phyloP scores from a whole-genome alignment of 2,329 filamentous ascomycete species.

The Arthrinium phaeospermum region DNA sequence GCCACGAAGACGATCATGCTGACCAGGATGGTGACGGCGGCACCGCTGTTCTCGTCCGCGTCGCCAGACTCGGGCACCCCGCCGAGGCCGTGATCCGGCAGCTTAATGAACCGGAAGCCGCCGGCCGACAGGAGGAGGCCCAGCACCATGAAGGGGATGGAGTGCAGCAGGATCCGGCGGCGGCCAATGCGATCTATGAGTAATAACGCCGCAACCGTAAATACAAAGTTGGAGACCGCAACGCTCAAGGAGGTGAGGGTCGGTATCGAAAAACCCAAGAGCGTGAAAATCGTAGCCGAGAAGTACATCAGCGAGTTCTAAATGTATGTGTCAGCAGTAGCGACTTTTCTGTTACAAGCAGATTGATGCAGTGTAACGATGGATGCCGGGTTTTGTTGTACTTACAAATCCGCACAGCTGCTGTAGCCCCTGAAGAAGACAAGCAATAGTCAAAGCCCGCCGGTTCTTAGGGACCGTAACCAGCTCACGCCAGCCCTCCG shows the following conservation, averaged over 20 bases:
- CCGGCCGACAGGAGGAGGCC: conserved; percentile 74
- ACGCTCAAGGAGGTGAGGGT: conserved; percentile 82
- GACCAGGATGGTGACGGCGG: conserved; percentile 65
- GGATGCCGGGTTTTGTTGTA: background rate
- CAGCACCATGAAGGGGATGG: conserved; percentile 81
- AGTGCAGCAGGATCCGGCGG: conserved; percentile 79
- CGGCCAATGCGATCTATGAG: conserved; percentile 82
- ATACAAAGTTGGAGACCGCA: conserved; percentile 81
- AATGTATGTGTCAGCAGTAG: conserved; percentile 40
- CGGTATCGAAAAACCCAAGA: conserved; percentile 78
- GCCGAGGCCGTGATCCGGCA: conserved; percentile 34
- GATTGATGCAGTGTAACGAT: background rate
- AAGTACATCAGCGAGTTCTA: conserved; percentile 90
- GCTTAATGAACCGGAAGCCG: conserved; percentile 71
- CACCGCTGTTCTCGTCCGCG: conserved; percentile 20
- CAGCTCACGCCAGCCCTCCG: conserved; percentile 59
- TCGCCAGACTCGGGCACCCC: conserved; percentile 1
- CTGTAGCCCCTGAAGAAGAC: conserved; percentile 84
- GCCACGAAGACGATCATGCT: conserved; percentile 86
- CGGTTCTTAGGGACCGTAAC: conserved; percentile 66
- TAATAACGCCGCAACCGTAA: conserved; percentile 76
- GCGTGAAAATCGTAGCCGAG: conserved; percentile 79
- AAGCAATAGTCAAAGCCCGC: conserved; percentile 82
- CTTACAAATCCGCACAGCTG: conserved; percentile 78
- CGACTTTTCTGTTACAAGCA: background rate